A percentile compares a stretch with the other conserved stretches of the same genome.
Evolutionary conservation across 345 rosid genomes (phyloP).

Genomic region (Linum tenue): DNA sequence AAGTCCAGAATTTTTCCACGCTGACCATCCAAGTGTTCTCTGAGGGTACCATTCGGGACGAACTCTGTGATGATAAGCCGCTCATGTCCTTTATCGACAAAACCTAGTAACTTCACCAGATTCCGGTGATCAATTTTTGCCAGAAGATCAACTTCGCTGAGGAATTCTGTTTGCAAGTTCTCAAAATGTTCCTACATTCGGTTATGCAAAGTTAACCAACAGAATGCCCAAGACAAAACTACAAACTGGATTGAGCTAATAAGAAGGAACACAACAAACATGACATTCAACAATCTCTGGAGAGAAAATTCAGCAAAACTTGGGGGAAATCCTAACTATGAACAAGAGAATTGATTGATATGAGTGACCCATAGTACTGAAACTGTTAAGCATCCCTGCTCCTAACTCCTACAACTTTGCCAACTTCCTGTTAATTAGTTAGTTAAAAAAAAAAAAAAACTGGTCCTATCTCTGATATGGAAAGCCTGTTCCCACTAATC

Average conservation of each 20-base stretch:
- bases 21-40: slow-evolving; percentile 84
- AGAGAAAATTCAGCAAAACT: too few relatives aligned
- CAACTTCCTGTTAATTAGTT: too few relatives aligned
- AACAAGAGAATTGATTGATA: too few relatives aligned
- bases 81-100: slow-evolving; percentile 67
- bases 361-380: too few relatives aligned
- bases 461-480: too few relatives aligned
- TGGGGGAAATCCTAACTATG: too few relatives aligned
- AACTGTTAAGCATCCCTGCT: too few relatives aligned
- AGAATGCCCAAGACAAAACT: not conserved
- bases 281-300: too few relatives aligned
- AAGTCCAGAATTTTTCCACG: slow-evolving; percentile 67
- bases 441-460: too few relatives aligned
- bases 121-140: slow-evolving; percentile 84
- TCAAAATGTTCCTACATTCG: slow-evolving; percentile 56
- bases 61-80: slow-evolving; percentile 89
- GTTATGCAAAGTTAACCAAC: not conserved
- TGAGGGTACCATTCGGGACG: slow-evolving; percentile 83
- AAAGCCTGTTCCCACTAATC: too few relatives aligned
- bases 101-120: slow-evolving; percentile 87
- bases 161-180: slow-evolving; percentile 61
- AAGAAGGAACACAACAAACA: not conserved
- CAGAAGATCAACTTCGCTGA: slow-evolving; percentile 87
- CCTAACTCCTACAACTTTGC: too few relatives aligned
- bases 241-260: not conserved